Evolutionary conservation across 768 basidiomycete species (phyloP).

Genomic region (Pulveroboletus sp.): DNA sequence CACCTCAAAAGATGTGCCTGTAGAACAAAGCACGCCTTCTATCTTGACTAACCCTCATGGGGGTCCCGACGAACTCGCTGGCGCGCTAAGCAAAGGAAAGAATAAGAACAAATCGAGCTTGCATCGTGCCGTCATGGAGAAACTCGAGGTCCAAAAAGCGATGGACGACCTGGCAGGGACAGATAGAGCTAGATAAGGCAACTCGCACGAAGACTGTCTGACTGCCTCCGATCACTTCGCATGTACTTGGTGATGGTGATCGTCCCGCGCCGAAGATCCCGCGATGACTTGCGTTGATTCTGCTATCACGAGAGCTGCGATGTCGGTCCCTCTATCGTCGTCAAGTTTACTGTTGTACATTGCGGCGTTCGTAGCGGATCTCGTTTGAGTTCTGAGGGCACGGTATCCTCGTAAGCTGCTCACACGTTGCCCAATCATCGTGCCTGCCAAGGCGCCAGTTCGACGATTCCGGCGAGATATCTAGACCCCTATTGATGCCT

Average conservation of each 20-base stretch:
- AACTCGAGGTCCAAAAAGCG: constrained; percentile 69
- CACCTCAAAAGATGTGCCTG: constrained; percentile 30
- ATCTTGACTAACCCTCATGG: constrained; percentile 8
- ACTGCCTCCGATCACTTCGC: background rate
- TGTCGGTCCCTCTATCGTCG: background rate
- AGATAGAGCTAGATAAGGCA: constrained; percentile 18
- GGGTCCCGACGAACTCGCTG: constrained; percentile 9
- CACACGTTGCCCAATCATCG: background rate
- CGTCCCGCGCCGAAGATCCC: background rate
- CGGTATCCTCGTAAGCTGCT: background rate
- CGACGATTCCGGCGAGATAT: background rate
- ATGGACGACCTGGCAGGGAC: constrained; percentile 45
- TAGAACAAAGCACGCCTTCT: constrained; percentile 10
- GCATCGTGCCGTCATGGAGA: constrained; percentile 71
- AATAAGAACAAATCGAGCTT: constrained; percentile 56
- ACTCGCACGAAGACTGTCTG: background rate
- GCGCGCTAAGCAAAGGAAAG: constrained; percentile 25
- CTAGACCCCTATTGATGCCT: background rate
- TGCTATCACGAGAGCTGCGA: background rate
- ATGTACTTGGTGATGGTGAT: background rate
- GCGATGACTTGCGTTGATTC: background rate
- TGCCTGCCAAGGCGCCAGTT: background rate
- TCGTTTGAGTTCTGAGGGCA: background rate
- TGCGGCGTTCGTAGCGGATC: background rate
- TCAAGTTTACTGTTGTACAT: background rate